Percentiles rank a stretch among this genome's conserved stretches.
Evolutionary conservation across 495 filamentous ascomycete species (phyloP).

Genomic region (Neurospora sp.): DNA sequence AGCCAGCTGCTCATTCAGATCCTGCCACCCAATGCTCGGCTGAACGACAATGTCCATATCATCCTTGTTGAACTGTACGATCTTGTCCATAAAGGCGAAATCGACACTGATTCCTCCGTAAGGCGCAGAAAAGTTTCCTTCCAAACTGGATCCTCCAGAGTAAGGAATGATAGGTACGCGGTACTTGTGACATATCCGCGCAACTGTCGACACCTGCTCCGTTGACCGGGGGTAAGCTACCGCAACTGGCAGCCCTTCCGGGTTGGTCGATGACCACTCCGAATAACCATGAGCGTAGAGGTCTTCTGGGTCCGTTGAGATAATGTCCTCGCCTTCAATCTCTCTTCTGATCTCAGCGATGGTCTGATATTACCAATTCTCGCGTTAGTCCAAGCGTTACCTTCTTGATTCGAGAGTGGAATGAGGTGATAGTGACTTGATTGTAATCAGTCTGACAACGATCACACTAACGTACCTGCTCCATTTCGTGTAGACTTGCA

Average conservation of each 20-base stretch:
- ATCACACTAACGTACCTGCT: slow-evolving; percentile 32
- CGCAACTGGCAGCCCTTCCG: slow-evolving; percentile 66
- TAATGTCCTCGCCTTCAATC: slow-evolving; percentile 51
- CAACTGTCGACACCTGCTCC: slow-evolving; percentile 69
- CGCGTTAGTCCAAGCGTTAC: background rate
- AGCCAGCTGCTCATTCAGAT: slow-evolving; percentile 66
- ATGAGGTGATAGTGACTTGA: background rate
- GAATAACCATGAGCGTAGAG: slow-evolving; percentile 75
- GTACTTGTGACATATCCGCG: slow-evolving; percentile 72
- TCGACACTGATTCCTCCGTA: slow-evolving; percentile 83
- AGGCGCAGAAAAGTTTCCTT: slow-evolving; percentile 81
- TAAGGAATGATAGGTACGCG: slow-evolving; percentile 81
- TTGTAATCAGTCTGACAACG: background rate
- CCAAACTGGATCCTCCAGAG: slow-evolving; percentile 78
- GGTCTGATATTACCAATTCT: slow-evolving; percentile 10
- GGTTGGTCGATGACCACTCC: slow-evolving; percentile 80
- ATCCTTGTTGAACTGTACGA: slow-evolving; percentile 66
- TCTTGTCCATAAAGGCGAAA: slow-evolving; percentile 77
- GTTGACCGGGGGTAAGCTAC: slow-evolving; percentile 72
- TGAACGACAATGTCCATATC: slow-evolving; percentile 93
- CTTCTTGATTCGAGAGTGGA: background rate
- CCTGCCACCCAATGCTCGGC: slow-evolving; percentile 85
- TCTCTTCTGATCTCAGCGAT: slow-evolving; percentile 49
- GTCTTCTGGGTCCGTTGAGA: slow-evolving; percentile 78
- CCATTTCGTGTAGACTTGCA: slow-evolving; percentile 39